Conservation (phyloP, 2,329 filamentous ascomycete genomes). For the Nothopassalora personata region DNA sequence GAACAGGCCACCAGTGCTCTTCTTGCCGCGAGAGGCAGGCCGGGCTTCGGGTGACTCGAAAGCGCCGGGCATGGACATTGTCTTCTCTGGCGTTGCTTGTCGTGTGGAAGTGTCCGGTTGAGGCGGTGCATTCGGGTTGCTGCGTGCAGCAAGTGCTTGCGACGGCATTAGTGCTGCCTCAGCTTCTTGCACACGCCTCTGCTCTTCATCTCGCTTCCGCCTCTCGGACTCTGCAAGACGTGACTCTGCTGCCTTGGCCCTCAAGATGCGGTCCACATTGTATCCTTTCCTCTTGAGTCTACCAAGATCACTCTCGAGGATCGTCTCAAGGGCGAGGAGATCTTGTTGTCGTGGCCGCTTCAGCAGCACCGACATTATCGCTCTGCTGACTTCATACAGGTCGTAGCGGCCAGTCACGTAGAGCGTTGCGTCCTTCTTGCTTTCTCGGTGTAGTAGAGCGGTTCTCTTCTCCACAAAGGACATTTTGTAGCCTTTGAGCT, state of each 20-base stretch:
- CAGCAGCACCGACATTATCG: conserved; percentile 74
- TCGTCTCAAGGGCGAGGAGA: conserved; percentile 83
- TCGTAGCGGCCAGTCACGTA: conserved; percentile 74
- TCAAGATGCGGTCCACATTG: conserved; percentile 91
- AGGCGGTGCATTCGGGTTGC: neutral
- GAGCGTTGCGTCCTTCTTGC: conserved; percentile 57
- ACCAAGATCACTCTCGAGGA: conserved; percentile 77
- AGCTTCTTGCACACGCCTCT: conserved; percentile 42
- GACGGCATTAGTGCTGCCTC: conserved; percentile 15
- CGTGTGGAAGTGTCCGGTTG: neutral
- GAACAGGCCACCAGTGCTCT: conserved; percentile 54
- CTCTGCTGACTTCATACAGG: conserved; percentile 87
- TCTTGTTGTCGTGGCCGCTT: conserved; percentile 81
- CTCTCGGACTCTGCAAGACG: conserved; percentile 79
- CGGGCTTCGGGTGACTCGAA: conserved; percentile 59
- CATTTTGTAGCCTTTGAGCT: conserved; percentile 64
- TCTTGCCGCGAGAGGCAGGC: conserved; percentile 32
- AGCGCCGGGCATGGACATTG: conserved; percentile 63
- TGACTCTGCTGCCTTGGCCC: conserved; percentile 80
- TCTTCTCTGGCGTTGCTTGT: conserved; percentile 16
- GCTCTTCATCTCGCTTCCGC: conserved; percentile 58
- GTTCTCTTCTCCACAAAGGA: conserved; percentile 69
- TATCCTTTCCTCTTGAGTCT: conserved; percentile 83
- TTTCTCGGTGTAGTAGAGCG: conserved; percentile 59
- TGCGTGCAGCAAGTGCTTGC: conserved; percentile 15